These are phyloP conservation scores for Geosmithia flava DNA, from an alignment of 2,329 filamentous ascomycete species.

Conservation along the genomic window DNA sequence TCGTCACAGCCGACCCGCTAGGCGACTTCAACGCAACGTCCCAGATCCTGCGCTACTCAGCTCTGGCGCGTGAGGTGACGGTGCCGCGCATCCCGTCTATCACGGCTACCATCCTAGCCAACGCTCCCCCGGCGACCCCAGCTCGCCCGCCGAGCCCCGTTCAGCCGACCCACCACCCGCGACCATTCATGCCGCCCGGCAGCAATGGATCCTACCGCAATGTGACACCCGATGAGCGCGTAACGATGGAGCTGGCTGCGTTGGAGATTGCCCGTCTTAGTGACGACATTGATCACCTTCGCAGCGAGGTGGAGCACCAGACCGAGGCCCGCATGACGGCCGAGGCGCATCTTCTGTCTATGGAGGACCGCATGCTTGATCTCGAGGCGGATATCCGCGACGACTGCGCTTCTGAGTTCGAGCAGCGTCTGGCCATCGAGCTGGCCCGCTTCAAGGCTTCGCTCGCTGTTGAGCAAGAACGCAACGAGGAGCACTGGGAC, in stretches of 20 bases:
- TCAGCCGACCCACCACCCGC: slow-evolving; percentile 12
- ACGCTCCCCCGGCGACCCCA: slow-evolving; percentile 12
- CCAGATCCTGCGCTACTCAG: slow-evolving; percentile 89
- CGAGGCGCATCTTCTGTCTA: slow-evolving; percentile 60
- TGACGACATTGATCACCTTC: slow-evolving; percentile 61
- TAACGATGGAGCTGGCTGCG: slow-evolving; percentile 72
- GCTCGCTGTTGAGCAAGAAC: slow-evolving; percentile 67
- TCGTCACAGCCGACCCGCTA: slow-evolving; percentile 84
- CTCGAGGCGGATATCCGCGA: slow-evolving; percentile 79
- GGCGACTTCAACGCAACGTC: slow-evolving; percentile 96
- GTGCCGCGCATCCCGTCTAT: slow-evolving; percentile 80
- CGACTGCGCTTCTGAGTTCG: slow-evolving; percentile 80
- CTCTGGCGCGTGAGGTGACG: slow-evolving; percentile 83
- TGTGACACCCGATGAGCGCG: slow-evolving; percentile 37
- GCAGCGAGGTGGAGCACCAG: slow-evolving; percentile 58
- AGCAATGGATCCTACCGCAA: slow-evolving; percentile 19
- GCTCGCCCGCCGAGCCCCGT: slow-evolving; percentile 15
- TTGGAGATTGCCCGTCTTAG: slow-evolving; percentile 68
- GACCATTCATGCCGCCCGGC: slow-evolving; percentile 27
- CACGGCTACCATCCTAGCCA: slow-evolving; percentile 52
- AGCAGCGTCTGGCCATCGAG: slow-evolving; percentile 62
- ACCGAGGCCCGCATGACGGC: slow-evolving; percentile 56
- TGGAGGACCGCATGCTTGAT: slow-evolving; percentile 52
- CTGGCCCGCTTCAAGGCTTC: slow-evolving; percentile 70
- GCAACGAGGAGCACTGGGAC: slow-evolving; percentile 75